These are phyloP conservation scores for Musa itinerans DNA, from an alignment of 176 grass and related monocot genomes.

Conservation along the genomic window DNA sequence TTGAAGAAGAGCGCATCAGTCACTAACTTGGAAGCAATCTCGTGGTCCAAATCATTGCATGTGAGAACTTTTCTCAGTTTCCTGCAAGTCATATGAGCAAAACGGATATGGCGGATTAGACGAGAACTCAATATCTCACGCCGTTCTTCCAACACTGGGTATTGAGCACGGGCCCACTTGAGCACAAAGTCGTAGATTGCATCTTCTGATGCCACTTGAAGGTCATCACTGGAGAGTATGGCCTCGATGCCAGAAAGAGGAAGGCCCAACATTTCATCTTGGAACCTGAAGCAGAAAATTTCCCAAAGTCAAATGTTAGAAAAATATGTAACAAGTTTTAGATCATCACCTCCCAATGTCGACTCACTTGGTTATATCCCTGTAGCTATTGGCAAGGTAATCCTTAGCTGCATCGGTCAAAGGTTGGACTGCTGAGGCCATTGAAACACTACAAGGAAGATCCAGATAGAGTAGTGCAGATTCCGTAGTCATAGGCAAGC, in stretches of 20 bases:
- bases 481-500: constrained; percentile 90
- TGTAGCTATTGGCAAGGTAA: constrained; percentile 22
- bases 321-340: neutral
- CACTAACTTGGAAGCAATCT: constrained; percentile 15
- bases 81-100: constrained; percentile 25
- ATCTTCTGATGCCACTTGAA: constrained; percentile 26
- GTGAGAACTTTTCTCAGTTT: constrained; percentile 23
- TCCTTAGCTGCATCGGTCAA: constrained; percentile 20
- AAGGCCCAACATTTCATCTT: constrained; percentile 22
- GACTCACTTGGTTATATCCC: constrained; percentile 23
- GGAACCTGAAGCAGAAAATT: constrained; percentile 12
- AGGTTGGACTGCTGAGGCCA: constrained; percentile 32
- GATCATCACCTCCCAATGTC: neutral
- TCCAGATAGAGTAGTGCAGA: constrained; percentile 92
- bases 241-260: constrained; percentile 25
- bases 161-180: constrained; percentile 25
- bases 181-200: constrained; percentile 25
- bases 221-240: constrained; percentile 26
- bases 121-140: constrained; percentile 17
- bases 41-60: constrained; percentile 18
- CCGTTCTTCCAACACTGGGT: constrained; percentile 13
- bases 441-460: constrained; percentile 78
- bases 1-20: constrained; percentile 30
- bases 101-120: constrained; percentile 13
- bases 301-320: neutral